phyloP scores from a whole-genome alignment of 2,329 filamentous ascomycete genomes.

The Epichloe typhina region DNA sequence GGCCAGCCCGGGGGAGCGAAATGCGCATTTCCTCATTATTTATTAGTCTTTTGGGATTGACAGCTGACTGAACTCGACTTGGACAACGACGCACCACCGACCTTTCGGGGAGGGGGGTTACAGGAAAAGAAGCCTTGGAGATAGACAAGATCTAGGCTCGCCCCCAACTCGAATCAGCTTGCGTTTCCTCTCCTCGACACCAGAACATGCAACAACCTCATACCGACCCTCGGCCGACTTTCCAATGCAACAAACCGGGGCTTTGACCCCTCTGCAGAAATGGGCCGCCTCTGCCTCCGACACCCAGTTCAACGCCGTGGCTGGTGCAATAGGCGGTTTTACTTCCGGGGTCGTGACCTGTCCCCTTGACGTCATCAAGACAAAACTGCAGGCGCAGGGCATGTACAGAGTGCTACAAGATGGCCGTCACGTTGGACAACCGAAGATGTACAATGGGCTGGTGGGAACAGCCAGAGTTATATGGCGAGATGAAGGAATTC shows the following conservation, averaged over 20 bases:
- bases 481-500: slow-evolving; percentile 74
- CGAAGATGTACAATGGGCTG: slow-evolving; percentile 68
- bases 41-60: slow-evolving; percentile 2
- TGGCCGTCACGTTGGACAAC: slow-evolving; percentile 34
- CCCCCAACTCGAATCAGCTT: background rate
- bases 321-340: slow-evolving; percentile 80
- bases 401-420: slow-evolving; percentile 50
- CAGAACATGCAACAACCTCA: slow-evolving; percentile 24
- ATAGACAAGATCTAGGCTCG: background rate
- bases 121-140: background rate
- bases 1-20: no score
- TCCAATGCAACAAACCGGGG: slow-evolving; percentile 18
- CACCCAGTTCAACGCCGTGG: slow-evolving; percentile 65
- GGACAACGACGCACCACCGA: slow-evolving; percentile 1
- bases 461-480: slow-evolving; percentile 77
- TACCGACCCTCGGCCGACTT: slow-evolving; percentile 19
- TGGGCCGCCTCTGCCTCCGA: slow-evolving; percentile 45
- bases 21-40: background rate
- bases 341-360: slow-evolving; percentile 91
- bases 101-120: slow-evolving; percentile 3
- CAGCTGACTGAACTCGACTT: background rate
- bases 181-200: slow-evolving; percentile 11
- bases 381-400: slow-evolving; percentile 90
- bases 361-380: slow-evolving; percentile 97
- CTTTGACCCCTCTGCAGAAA: slow-evolving; percentile 35